Conservation (phyloP, 768 basidiomycete genomes). For the Termitomyces heimii region DNA sequence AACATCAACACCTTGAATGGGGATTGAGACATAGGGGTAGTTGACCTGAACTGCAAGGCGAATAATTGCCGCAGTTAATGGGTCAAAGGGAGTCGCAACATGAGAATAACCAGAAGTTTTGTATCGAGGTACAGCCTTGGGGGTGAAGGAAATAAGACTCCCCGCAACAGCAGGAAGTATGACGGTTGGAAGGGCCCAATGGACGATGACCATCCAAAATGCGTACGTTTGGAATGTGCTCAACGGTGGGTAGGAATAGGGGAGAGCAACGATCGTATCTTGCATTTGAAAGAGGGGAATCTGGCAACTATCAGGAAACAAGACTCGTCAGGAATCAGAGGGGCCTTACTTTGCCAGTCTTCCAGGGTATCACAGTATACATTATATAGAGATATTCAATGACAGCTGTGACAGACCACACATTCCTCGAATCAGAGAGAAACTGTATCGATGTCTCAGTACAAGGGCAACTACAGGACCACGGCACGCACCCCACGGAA, state of each 20-base stretch:
- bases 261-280: conserved; percentile 16
- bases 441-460: conserved; percentile 29
- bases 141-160: conserved; percentile 57
- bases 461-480: not conserved
- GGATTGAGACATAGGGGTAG: conserved; percentile 42
- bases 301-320: conserved; percentile 11
- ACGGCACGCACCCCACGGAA: conserved; percentile 29
- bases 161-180: conserved; percentile 54
- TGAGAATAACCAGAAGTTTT: conserved; percentile 8
- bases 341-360: conserved; percentile 31
- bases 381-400: conserved; percentile 52
- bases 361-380: conserved; percentile 49
- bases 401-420: conserved; percentile 49
- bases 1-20: conserved; percentile 41
- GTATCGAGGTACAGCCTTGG: conserved; percentile 18
- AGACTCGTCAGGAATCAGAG: not conserved
- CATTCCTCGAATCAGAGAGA: conserved; percentile 60
- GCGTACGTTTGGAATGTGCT: conserved; percentile 35
- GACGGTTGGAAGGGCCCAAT: conserved; percentile 61
- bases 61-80: conserved; percentile 58
- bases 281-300: conserved; percentile 19
- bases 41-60: conserved; percentile 55
- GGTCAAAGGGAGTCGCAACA: conserved; percentile 39
- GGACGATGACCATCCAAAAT: conserved; percentile 49
- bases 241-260: conserved; percentile 45